phyloP scores from a whole-genome alignment of 108 stramenopile genomes.

The Asterionellopsis glacialis region DNA sequence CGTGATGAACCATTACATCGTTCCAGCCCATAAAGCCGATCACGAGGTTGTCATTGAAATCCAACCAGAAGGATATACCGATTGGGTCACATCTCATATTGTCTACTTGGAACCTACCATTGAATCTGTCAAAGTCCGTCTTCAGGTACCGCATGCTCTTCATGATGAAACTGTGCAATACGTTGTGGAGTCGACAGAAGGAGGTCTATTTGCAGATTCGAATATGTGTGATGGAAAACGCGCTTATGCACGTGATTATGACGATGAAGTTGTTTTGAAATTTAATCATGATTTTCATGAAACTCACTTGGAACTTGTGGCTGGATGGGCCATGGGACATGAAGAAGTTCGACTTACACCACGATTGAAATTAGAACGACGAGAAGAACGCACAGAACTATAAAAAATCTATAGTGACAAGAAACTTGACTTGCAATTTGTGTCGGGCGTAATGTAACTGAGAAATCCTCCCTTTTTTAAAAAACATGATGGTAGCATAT shows the following conservation, averaged over 20 bases:
- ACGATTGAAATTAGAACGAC: background rate
- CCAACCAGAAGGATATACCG: background rate
- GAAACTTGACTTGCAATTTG: too few relatives aligned
- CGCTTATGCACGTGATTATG: slow-evolving; percentile 17
- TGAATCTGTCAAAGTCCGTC: slow-evolving; percentile 12
- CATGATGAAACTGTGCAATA: slow-evolving; percentile 18
- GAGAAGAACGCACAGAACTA: too few relatives aligned
- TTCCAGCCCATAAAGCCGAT: slow-evolving; percentile 16
- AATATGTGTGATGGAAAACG: slow-evolving; percentile 39
- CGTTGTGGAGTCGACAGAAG: slow-evolving; percentile 28
- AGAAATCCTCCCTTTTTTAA: too few relatives aligned
- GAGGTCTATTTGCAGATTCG: slow-evolving; percentile 19
- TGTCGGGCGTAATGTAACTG: too few relatives aligned
- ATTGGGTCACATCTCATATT: slow-evolving; percentile 5
- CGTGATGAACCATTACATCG: slow-evolving; percentile 31
- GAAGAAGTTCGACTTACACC: slow-evolving; percentile 40
- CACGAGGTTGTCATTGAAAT: slow-evolving; percentile 28
- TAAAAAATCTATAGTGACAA: too few relatives aligned
- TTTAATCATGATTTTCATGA: background rate
- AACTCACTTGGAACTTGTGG: slow-evolving; percentile 9
- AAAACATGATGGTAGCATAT: too few relatives aligned
- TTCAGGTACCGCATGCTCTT: slow-evolving; percentile 24
- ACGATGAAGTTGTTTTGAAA: slow-evolving; percentile 6
- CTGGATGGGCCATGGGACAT: slow-evolving; percentile 38
- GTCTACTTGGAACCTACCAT: slow-evolving; percentile 5